These are phyloP conservation scores for Alnus rubra DNA, from an alignment of 306 rosid genomes.

Conservation along the genomic window DNA sequence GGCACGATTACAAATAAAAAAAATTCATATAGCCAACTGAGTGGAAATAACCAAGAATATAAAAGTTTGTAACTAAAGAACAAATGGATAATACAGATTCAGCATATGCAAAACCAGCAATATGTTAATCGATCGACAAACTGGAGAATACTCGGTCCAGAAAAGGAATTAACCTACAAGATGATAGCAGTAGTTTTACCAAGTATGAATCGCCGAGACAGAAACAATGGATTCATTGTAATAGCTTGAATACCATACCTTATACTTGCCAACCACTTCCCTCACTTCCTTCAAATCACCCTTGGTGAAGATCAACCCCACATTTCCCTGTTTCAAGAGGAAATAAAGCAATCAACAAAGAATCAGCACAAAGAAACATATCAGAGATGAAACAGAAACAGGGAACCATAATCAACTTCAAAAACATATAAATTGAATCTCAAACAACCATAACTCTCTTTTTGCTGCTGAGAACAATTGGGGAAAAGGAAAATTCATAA, in stretches of 20 bases:
- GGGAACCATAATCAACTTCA: neutral
- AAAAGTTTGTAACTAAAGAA: neutral
- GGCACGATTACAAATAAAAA: neutral
- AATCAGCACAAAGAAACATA: neutral
- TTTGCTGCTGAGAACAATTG: neutral
- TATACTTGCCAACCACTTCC: slow-evolving; percentile 59
- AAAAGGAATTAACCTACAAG: neutral
- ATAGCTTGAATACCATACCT: slow-evolving; percentile 27
- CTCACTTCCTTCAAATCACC: slow-evolving; percentile 64
- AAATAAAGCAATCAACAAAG: neutral
- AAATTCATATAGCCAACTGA: neutral
- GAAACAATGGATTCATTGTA: neutral
- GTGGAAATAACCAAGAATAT: neutral
- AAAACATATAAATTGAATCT: neutral
- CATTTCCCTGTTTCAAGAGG: slow-evolving; percentile 44
- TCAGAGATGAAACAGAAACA: neutral
- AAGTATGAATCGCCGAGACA: neutral
- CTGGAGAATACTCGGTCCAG: neutral
- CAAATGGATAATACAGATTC: neutral
- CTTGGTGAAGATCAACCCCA: slow-evolving; percentile 60
- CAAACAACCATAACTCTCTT: neutral
- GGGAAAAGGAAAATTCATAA: neutral
- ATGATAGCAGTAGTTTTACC: neutral
- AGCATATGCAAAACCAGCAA: neutral
- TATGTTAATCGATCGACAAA: neutral